Evolutionary conservation across 371 early-diverging fungal genomes (phyloP).

Genomic region (Conidiobolus incongruus): DNA sequence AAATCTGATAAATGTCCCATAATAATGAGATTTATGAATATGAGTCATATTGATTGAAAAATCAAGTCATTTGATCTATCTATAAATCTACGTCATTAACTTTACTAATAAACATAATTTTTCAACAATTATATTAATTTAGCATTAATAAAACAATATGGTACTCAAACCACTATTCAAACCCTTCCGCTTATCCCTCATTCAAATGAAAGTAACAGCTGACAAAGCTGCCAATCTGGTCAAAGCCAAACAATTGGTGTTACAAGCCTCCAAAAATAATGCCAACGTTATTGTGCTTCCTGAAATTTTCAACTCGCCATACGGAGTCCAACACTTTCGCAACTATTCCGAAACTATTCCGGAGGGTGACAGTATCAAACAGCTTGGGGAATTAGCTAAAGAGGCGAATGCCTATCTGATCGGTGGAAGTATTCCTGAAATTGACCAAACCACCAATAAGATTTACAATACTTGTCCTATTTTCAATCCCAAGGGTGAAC

Average conservation of each 20-base stretch:
- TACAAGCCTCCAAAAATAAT: conserved; percentile 55
- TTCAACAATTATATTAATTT: too few species aligned
- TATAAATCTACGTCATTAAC: too few species aligned
- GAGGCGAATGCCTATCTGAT: conserved; percentile 55
- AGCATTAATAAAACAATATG: too few species aligned
- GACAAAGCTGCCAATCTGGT: conserved; percentile 58
- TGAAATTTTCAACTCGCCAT: conserved; percentile 81
- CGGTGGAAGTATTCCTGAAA: conserved; percentile 78
- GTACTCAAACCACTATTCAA: too few species aligned
- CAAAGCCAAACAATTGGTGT: conserved; percentile 44
- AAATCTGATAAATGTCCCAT: too few species aligned
- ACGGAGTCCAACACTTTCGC: conserved; percentile 71
- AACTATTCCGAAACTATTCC: conserved; percentile 46
- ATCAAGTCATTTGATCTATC: too few species aligned
- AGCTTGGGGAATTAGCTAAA: conserved; percentile 64
- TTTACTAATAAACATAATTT: too few species aligned
- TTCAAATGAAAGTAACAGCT: conserved; percentile 50
- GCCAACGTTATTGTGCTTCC: conserved; percentile 76
- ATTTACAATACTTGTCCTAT: conserved; percentile 83
- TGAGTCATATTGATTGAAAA: too few species aligned
- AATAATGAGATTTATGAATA: too few species aligned
- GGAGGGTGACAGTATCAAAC: conserved; percentile 25
- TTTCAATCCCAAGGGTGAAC: conserved; percentile 47
- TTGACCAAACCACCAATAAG: conserved; percentile 20
- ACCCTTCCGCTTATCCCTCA: conserved; percentile 41